Conservation (phyloP, 2,329 filamentous ascomycete genomes). For the Claviceps sp. region DNA sequence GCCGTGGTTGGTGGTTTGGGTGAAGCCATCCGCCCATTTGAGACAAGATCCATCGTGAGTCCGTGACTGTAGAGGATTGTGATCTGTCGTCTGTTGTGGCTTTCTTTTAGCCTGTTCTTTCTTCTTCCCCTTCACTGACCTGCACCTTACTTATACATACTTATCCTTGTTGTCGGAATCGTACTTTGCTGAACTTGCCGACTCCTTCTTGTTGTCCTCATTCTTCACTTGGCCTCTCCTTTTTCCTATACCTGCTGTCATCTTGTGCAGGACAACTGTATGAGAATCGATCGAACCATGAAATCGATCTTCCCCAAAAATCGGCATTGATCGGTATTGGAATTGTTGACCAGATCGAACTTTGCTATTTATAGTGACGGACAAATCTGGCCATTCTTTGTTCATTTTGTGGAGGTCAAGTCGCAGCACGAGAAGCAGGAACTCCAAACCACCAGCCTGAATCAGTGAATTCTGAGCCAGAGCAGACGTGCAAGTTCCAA, state of each 20-base stretch:
- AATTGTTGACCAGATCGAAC: neutral
- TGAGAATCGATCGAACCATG: neutral
- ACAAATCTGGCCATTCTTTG: neutral
- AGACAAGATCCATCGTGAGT: neutral
- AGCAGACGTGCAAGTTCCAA: neutral
- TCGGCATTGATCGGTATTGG: neutral
- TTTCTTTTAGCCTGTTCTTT: neutral
- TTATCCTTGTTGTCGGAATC: neutral
- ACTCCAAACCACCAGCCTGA: neutral
- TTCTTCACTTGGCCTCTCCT: neutral
- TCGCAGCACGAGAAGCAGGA: neutral
- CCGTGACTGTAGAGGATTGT: neutral
- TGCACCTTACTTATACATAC: no score
- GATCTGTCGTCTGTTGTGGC: neutral
- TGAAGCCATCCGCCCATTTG: neutral
- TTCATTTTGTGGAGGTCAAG: neutral
- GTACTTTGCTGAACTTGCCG: neutral
- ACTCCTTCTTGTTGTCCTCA: neutral
- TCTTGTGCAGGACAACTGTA: neutral
- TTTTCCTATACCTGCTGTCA: neutral
- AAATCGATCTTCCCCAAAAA: neutral
- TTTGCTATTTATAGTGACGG: no score
- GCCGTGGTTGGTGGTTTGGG: no score
- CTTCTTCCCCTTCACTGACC: neutral
- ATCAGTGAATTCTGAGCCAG: neutral